Base-by-base conservation (phyloP, 1,284 basidiomycete genomes). In the Cryptococcus deneoformans region DNA sequence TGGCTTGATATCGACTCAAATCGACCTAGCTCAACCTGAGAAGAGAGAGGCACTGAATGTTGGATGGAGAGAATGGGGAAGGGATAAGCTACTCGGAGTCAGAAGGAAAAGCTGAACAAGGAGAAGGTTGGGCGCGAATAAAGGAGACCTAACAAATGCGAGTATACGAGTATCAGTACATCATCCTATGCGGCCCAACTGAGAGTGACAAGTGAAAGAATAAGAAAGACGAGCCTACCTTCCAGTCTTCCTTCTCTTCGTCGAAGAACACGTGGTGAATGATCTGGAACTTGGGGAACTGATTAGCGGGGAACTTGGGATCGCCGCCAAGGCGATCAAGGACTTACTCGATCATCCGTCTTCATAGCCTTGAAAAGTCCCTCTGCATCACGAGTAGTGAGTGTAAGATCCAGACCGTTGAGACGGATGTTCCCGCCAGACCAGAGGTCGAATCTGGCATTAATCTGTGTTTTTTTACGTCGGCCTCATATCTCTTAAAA, bases 221-320 rank as follows among this genome's bases (percentile, higher is more conserved):
- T 1, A 10, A 35, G 39, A 14, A 37, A 16, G 29, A 8, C 20
- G 14, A 55, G 46, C 61, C 59, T 42, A 71, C 69, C 68, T 73
- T 75, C 71, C 72, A 74, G 56, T 76, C 74, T 44, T 72, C 73
- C 11, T 65, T 67, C 12, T 69, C 68, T n/a, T 60, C 63, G 53
- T 66, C 70, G 43, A 74, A 67, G 53, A 71, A 64, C 24, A 58
- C 53, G 20, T 72, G 37, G 34, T 59, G 52, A 52, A 74, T 59
- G 43, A 71, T 53, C 50, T 70, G 63, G 49, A 76, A 72, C 71
- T 73, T 54, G 7, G 24, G 7, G 16, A 14, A 40, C 42, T 16
- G 43, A 24, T 36, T 10, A 36, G 11, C 11, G 6, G 34, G 52
- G 14, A 49, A 0, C 14, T 29, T 5, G 12, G 14, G 48, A 50